These are phyloP conservation scores for Cyphellophora europaea DNA, from an alignment of 2,329 filamentous ascomycete genomes.

Conservation along the genomic window DNA sequence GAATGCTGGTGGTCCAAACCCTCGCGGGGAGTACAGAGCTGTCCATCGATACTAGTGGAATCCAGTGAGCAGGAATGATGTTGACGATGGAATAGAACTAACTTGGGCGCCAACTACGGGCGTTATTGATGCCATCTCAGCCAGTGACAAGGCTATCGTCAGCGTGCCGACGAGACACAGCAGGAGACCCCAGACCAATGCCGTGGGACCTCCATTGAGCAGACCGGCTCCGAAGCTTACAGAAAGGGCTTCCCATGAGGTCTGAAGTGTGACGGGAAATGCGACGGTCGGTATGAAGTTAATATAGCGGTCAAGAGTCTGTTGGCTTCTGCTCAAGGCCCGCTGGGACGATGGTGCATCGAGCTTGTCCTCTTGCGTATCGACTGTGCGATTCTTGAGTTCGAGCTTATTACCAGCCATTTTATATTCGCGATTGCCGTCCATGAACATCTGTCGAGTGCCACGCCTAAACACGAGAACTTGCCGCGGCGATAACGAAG, in stretches of 20 bases:
- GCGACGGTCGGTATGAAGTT: constrained; percentile 3
- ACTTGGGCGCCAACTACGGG: constrained; percentile 17
- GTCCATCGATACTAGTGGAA: constrained; percentile 37
- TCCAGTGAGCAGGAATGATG: too few species aligned
- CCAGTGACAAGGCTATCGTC: constrained; percentile 23
- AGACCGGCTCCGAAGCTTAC: constrained; percentile 2
- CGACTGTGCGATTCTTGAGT: too few species aligned
- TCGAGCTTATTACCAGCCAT: too few species aligned
- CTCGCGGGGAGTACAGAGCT: constrained; percentile 23
- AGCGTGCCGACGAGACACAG: constrained; percentile 19
- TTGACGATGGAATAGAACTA: too few species aligned
- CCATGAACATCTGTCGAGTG: too few species aligned
- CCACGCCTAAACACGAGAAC: too few species aligned
- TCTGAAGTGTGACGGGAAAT: constrained; percentile 3
- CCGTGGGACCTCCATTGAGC: constrained; percentile 18
- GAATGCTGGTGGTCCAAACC: constrained; percentile 21
- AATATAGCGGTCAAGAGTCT: too few species aligned
- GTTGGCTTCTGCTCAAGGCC: too few species aligned
- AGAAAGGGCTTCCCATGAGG: constrained; percentile 5
- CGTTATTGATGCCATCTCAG: constrained; percentile 18
- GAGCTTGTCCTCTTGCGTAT: too few species aligned
- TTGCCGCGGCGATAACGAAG: too few species aligned
- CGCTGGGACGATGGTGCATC: too few species aligned
- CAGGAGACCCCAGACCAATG: constrained; percentile 19
- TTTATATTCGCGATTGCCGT: too few species aligned